Evolutionary conservation across 2,329 filamentous ascomycete genomes (phyloP).

Genomic region (Ceratocystis ficicola): DNA sequence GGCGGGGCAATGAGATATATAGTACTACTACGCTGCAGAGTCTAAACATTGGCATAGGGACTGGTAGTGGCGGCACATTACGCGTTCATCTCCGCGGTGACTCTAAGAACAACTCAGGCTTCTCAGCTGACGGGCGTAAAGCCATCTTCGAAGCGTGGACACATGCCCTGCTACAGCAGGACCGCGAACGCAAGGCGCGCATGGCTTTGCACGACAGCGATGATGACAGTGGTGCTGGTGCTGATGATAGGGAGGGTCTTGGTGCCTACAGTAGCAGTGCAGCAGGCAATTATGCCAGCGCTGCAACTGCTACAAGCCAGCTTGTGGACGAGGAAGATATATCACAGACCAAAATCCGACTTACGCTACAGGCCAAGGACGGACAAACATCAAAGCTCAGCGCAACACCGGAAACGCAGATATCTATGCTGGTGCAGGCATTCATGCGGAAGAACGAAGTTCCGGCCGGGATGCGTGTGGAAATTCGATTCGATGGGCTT

Average conservation of each 20-base stretch:
- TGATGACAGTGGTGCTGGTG: slow-evolving; percentile 1
- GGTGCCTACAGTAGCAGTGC: not conserved
- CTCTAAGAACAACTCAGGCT: slow-evolving; percentile 32
- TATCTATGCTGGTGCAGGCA: slow-evolving; percentile 49
- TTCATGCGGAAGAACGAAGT: slow-evolving; percentile 48
- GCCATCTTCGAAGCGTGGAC: slow-evolving; percentile 74
- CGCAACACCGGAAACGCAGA: slow-evolving; percentile 43
- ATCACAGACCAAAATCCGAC: slow-evolving; percentile 32
- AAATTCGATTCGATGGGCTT: slow-evolving; percentile 66
- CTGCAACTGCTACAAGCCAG: not conserved
- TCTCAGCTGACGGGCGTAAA: slow-evolving; percentile 39
- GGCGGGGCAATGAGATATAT: slow-evolving; percentile 61
- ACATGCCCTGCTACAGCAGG: slow-evolving; percentile 43
- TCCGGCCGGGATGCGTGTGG: slow-evolving; percentile 40
- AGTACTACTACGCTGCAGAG: slow-evolving; percentile 60
- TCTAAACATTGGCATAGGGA: slow-evolving; percentile 44
- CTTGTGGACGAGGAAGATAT: slow-evolving; percentile 16
- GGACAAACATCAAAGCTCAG: slow-evolving; percentile 39
- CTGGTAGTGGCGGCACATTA: slow-evolving; percentile 27
- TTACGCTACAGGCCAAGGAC: slow-evolving; percentile 44
- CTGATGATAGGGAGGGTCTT: slow-evolving; percentile 5
- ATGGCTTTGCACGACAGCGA: not conserved
- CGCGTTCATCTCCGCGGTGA: slow-evolving; percentile 32
- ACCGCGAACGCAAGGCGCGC: slow-evolving; percentile 33
- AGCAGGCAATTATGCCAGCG: not conserved